Evolutionary conservation across 805 yeast genomes (phyloP), one percentile per base, ranked within the genome.

Genomic region (Saccharomyces kudriavzevii): DNA sequence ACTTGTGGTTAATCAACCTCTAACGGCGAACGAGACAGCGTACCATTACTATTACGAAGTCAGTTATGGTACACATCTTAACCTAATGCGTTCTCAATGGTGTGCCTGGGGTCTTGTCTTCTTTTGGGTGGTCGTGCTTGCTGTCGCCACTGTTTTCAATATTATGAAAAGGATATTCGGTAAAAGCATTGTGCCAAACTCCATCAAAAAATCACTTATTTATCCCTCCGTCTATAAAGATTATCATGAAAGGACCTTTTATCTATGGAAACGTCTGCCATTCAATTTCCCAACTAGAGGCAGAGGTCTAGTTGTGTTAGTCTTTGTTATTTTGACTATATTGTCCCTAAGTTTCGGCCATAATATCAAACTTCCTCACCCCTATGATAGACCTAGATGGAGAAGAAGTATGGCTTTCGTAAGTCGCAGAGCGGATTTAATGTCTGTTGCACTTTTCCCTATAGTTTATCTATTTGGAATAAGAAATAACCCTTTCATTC

Each of bases 401-500:
- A 68, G 51, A 53, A 69, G 67, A 52, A 60, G 69, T 14, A 48
- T 69, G 52, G 74, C 68, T 47, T 54, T 74, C 52, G 69, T 83
- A 17, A 82, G 80, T 45, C 84, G 81, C 64, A 74, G 88, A 66
- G 69, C 80, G 5, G 85, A 79, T 49, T 52, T 81, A 20, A 69
- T 79, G 66, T 68, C 78, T 2, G 67, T 80, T 40, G 80, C 78
- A 51, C 54, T 82, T 49, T 74, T 83, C 54, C 92, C 94, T 0
- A 64, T 77, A 5, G 65, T 82, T 17, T 77, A 80, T 55, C 69
- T 85, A 53, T 84, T 87, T 67, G 88, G 89, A 4, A 85, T 85
- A 29, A 74, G 94, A 61, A 88, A 87, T 66, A 87, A 85, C 62
- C 80, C 88, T 22, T 72, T 87, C 62, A 77, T 79, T 56, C 72